A percentile compares a stretch with the other conserved stretches of the same genome.
Evolutionary conservation across 495 filamentous ascomycete species (phyloP).

Genomic region (Penicillium odoratum): DNA sequence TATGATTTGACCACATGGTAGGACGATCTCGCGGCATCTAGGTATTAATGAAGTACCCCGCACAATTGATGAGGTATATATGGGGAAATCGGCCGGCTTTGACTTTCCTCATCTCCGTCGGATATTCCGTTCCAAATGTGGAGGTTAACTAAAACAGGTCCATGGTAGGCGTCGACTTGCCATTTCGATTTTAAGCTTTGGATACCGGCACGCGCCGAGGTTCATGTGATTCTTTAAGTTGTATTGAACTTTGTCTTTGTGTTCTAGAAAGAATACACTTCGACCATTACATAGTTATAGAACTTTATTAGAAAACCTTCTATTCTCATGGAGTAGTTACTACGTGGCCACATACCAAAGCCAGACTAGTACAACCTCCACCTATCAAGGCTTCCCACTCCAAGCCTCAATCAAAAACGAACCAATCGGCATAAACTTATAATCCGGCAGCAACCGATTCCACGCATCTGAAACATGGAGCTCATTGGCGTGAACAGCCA

Average conservation of each 20-base stretch:
- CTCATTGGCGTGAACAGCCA: slow-evolving; percentile 38
- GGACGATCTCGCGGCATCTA: neutral
- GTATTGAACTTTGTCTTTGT: neutral
- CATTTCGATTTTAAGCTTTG: neutral
- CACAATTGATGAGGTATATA: neutral
- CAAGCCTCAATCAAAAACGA: slow-evolving; percentile 50
- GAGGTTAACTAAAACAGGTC: neutral
- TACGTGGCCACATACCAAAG: neutral
- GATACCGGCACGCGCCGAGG: neutral
- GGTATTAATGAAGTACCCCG: neutral
- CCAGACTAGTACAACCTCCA: neutral
- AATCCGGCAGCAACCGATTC: slow-evolving; percentile 54
- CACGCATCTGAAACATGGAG: slow-evolving; percentile 50
- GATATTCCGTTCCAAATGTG: neutral
- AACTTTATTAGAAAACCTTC: neutral
- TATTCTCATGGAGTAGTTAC: slow-evolving; percentile 2
- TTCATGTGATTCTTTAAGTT: neutral
- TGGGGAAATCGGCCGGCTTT: neutral
- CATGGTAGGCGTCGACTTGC: neutral
- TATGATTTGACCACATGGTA: neutral
- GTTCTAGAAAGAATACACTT: neutral
- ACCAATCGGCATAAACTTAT: slow-evolving; percentile 47
- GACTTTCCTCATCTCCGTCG: neutral
- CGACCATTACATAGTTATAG: neutral
- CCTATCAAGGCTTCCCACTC: slow-evolving; percentile 36